Conservation (phyloP, 768 basidiomycete genomes). For the Pisolithus microcarpus region DNA sequence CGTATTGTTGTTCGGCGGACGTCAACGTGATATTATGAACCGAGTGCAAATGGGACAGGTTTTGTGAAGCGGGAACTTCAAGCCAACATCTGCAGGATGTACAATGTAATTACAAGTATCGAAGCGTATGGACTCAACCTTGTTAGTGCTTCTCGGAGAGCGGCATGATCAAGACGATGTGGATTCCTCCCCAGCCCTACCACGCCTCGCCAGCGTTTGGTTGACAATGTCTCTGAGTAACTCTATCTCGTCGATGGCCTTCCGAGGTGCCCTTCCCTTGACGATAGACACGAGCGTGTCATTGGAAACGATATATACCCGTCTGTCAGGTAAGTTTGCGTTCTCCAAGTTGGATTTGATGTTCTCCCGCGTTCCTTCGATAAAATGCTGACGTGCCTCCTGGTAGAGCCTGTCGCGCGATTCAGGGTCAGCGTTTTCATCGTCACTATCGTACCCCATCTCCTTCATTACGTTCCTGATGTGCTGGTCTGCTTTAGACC, state of each 20-base stretch:
- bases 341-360: constrained; percentile 15
- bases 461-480: constrained; percentile 15
- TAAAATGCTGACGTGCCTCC: constrained; percentile 16
- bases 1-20: no score
- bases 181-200: not conserved
- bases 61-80: no score
- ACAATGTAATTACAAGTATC: no score
- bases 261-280: constrained; percentile 10
- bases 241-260: constrained; percentile 18
- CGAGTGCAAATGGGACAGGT: no score
- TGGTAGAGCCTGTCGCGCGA: constrained; percentile 6
- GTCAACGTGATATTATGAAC: no score
- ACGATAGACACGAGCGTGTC: constrained; percentile 15
- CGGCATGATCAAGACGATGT: not conserved
- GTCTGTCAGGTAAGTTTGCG: constrained; percentile 18
- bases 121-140: no score
- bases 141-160: not conserved
- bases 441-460: constrained; percentile 11
- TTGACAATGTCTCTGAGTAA: constrained; percentile 11
- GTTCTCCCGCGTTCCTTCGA: constrained; percentile 11
- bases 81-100: no score
- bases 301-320: constrained; percentile 23
- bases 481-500: constrained; percentile 31
- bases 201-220: constrained; percentile 4
- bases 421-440: constrained; percentile 3